Evolutionary conservation across 2,329 filamentous ascomycete species (phyloP), one percentile per base, ranked within the genome.

Genomic region (Colletotrichum sojae): DNA sequence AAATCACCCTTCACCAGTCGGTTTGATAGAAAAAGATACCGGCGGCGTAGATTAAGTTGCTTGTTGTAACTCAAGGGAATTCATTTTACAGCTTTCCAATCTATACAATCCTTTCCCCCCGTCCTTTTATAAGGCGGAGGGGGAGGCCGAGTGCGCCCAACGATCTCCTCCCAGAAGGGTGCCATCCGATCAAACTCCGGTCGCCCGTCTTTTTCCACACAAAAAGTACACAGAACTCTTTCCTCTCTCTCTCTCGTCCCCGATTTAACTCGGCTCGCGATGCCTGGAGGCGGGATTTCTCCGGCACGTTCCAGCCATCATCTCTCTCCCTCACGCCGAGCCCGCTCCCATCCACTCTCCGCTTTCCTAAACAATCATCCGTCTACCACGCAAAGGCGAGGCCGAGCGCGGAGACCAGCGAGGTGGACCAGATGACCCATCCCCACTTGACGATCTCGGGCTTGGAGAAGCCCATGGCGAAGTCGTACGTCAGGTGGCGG

Each of bases 401-500:
- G 48, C 80, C 83, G 68, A 86, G 73, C 72, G 75, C 83, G 67
- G 72, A 81, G 4, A 86, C 76, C 36, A 86, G 76, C 46, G 82
- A 84, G 9, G 77, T 75, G 8, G 78, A 80, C 84, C 86, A 87
- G 65, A 89, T 78, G 36, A 79, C 78, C 76, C 80, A 83, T 73
- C 86, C 85, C 40, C 80, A 80, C 72, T 78, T 79, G 73, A 80
- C 74, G 71, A 89, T 85, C 16, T 80, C 77, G 1, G 78, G 61
- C 82, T 84, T 86, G 69, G 80, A 73, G 75, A 88, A 89, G 39
- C 87, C 88, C 72, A 81, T 77, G 51, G 82, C 83, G 8, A 84
- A 63, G 71, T 90, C 88, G 77, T 85, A 88, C 54, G 82, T 74
- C 51, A 90, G 78, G 72, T 90, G 88, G 73, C 86, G 83, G 63